Evolutionary conservation across 2,329 filamentous ascomycete genomes (phyloP), one percentile per base, ranked within the genome.

Genomic region (Paecilomyces variotii): DNA sequence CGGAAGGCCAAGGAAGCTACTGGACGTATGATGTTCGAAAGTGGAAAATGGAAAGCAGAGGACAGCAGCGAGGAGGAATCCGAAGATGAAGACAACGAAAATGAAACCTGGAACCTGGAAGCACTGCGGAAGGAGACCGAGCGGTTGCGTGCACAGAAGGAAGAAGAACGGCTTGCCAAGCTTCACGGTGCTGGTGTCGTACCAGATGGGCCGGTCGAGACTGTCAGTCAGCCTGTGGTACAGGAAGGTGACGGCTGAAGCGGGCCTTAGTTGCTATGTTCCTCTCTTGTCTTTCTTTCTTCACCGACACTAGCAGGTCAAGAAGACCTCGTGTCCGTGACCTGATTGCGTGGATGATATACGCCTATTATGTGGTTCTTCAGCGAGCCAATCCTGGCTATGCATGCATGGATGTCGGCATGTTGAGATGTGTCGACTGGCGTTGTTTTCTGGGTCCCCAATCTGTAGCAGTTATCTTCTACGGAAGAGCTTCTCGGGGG

Each of bases 1-100:
- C 86, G 88, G 71, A 87, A 88, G 76, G 90, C 91, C 70, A 97
- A 96, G 82, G 94, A 99, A 68, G 93, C 92, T 25, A 99, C 94
- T 24, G 94, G 94, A 69, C 86, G 92, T 78, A 90, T 91, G 6
- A 82, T 99, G 77, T 99, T 99, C 74, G 94, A 99, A 78, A 94
- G 91, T 74, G 94, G 94, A 68, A 92, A 95, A 74, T 99, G 93
- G 93, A 81, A 86, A 61, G 80, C 78, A 27, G 84, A 84, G 51
- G 83, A 84, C 53, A 87, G 87, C 35, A 83, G 83, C 32, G 85
- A 84, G 0, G 80, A 79, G 2, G 83, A 83, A 3, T 81, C 82
- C 12, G 85, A 85, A 19, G 86, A 86, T 10, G 76, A 78, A 7
- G 73, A 70, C 72, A 78, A 53, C 78, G 86, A 86, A 10, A 74